Evolutionary conservation across 129 eudicot species (phyloP).

Genomic region (Flaveria ramosissima): DNA sequence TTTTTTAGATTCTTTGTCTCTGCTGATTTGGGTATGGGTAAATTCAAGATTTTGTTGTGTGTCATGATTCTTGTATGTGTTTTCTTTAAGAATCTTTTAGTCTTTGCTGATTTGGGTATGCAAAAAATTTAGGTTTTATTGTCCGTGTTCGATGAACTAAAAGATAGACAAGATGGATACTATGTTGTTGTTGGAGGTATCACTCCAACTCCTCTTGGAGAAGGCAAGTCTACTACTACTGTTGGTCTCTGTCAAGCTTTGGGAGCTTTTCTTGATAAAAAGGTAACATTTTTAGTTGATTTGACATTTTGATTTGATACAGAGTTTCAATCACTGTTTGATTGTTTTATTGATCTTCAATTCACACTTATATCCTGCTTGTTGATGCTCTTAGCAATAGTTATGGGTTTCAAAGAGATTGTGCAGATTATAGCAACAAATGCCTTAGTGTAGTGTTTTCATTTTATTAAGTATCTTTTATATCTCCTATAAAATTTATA

Average conservation of each 20-base stretch:
- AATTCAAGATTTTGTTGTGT: conserved; percentile 1
- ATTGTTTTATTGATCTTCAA: neutral
- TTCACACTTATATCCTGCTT: no score
- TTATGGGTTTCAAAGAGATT: no score
- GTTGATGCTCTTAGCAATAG: no score
- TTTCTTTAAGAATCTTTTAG: neutral
- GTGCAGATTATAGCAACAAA: no score
- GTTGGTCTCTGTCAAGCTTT: conserved; percentile 97
- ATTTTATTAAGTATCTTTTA: neutral
- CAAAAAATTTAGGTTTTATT: conserved; percentile 59
- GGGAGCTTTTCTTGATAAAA: conserved; percentile 92
- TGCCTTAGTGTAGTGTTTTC: neutral
- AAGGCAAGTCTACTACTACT: conserved; percentile 96
- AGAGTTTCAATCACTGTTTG: neutral
- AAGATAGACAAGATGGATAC: conserved; percentile 69
- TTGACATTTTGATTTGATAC: neutral
- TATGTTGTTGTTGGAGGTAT: conserved; percentile 98
- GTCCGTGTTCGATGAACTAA: conserved; percentile 76
- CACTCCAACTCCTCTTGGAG: conserved; percentile 97
- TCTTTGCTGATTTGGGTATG: conserved; percentile 18
- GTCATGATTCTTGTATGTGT: conserved; percentile 7
- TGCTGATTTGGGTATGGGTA: conserved; percentile 11
- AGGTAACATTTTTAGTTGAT: conserved; percentile 42
- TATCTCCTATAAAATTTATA: neutral
- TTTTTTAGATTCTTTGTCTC: neutral